Conservation (phyloP, 768 basidiomycete genomes). For the Leucocoprinus birnbaumii region DNA sequence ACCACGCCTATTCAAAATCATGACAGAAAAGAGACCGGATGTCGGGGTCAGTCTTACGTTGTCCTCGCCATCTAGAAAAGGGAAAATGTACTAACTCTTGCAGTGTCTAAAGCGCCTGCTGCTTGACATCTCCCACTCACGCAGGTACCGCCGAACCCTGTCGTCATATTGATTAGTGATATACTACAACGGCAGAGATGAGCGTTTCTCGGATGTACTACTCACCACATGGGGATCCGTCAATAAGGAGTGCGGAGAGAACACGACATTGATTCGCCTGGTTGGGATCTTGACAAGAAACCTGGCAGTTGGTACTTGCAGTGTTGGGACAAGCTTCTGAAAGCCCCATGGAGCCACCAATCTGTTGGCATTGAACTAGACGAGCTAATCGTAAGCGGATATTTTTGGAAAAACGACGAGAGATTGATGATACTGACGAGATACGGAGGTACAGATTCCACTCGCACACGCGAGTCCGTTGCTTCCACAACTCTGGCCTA, state of each 20-base stretch:
- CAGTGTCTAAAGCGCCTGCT: constrained; percentile 55
- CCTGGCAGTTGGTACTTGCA: constrained; percentile 67
- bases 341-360: constrained; percentile 71
- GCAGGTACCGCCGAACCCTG: constrained; percentile 75
- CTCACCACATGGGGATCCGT: constrained; percentile 83
- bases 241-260: constrained; percentile 67
- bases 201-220: constrained; percentile 13
- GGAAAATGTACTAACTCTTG: constrained; percentile 42
- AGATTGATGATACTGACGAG: constrained; percentile 44
- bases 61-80: constrained; percentile 1
- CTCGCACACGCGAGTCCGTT: constrained; percentile 69
- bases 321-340: constrained; percentile 61
- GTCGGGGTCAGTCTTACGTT: constrained; percentile 5
- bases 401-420: constrained; percentile 9
- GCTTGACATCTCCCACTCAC: constrained; percentile 55
- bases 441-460: constrained; percentile 74
- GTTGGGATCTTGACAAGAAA: constrained; percentile 76
- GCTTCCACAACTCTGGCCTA: constrained; percentile 65
- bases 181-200: background rate
- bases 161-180: background rate
- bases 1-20: constrained; percentile 56
- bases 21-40: background rate
- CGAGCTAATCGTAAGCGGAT: constrained; percentile 13
- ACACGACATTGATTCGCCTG: constrained; percentile 60
- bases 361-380: constrained; percentile 70